Base-by-base conservation (phyloP, 2,329 filamentous ascomycete species). In the Chalara sp. region DNA sequence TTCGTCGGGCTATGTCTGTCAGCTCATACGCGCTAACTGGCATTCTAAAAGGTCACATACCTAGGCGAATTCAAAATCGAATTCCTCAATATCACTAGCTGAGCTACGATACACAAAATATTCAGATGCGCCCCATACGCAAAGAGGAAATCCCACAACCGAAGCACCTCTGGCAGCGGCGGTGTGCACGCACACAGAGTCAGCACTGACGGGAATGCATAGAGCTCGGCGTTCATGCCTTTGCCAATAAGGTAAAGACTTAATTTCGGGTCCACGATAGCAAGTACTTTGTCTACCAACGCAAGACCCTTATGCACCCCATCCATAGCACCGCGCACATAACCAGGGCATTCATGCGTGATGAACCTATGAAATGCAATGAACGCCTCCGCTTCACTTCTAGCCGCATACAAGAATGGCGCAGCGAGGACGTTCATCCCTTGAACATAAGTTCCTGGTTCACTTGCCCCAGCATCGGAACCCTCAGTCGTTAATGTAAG, bases 371-470 rank as follows among this genome's bases (percentile, higher is more conserved):
- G 84, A 62, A 99, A 96, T 1, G 90, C 86, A 5, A 89, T 85
- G 62, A 95, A 99, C 2, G 93, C 93, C 70, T 99, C 91, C 6
- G 91, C 86, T 71, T 99, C 93, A 67, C 89, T 96, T 52, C 90
- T 84, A 1, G 93, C 91, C 5, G 89, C 90, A 67, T 99, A 99
- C 44, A 99, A 76, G 65, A 99, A 96, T 0, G 93, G 93, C 1
- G 93, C 93, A 7, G 91, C 92, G 12, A 99, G 80, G 40, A 99
- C 93, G 66, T 99, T 99, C 92, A 99, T 97, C 58, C 93, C 93
- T 69, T 99, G 93, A 2, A 99, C 92, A 62, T 99, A 99, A 40
- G 88, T 91, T 32, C 90, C 89, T 8, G 88, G 80, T 60, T 89
- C 85, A 32, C 73, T 71, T 3, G 72, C 74, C 51, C 78, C 78